Percentiles rank a stretch among this genome's conserved stretches.
phyloP scores from a whole-genome alignment of 176 grass and related monocot genomes.

The Echinochloa phyllopogon region DNA sequence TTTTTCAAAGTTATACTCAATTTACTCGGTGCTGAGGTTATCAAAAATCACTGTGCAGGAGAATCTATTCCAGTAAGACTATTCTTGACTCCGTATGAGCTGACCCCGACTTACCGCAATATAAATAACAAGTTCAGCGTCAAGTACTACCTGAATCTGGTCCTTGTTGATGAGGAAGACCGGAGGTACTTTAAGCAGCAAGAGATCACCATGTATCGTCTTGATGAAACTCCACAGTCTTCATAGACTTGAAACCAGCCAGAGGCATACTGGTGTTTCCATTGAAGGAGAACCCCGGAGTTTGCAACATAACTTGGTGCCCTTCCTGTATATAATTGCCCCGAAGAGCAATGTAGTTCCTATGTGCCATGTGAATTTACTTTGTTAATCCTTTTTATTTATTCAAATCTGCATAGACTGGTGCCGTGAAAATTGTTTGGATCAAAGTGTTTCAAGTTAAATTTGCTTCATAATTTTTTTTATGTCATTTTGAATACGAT shows the following conservation, averaged over 20 bases:
- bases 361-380: not conserved
- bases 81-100: slow-evolving; percentile 70
- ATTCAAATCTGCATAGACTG: not conserved
- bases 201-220: slow-evolving; percentile 84
- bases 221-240: slow-evolving; percentile 38
- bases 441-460: too few relatives aligned
- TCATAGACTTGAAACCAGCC: slow-evolving; percentile 17
- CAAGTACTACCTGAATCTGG: slow-evolving; percentile 94
- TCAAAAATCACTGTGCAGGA: slow-evolving; percentile 33
- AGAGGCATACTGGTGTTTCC: not conserved
- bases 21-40: not conserved
- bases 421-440: slow-evolving; percentile 7
- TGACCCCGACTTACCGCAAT: slow-evolving; percentile 68
- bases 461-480: too few relatives aligned
- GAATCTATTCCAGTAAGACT: slow-evolving; percentile 79
- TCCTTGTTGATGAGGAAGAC: slow-evolving; percentile 97
- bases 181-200: slow-evolving; percentile 98
- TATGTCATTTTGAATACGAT: too few relatives aligned
- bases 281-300: not conserved
- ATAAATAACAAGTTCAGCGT: slow-evolving; percentile 98
- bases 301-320: not conserved
- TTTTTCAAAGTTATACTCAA: not conserved
- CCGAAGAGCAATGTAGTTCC: slow-evolving; percentile 18
- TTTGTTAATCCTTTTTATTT: not conserved
- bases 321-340: slow-evolving; percentile 38